phyloP scores from a whole-genome alignment of 306 rosid species.

The Ceratonia siliqua region DNA sequence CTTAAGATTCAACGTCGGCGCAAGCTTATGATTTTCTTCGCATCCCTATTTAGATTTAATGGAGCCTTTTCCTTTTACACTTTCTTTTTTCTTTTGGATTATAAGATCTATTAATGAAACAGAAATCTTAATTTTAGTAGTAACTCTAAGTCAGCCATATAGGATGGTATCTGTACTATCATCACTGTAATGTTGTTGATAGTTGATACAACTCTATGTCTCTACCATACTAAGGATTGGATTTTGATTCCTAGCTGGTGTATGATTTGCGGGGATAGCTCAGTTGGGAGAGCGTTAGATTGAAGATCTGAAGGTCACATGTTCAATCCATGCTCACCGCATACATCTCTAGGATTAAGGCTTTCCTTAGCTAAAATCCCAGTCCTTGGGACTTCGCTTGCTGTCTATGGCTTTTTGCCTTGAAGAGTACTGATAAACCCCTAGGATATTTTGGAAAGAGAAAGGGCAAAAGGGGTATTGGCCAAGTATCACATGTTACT shows the following conservation, averaged over 20 bases:
- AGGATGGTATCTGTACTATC: not conserved
- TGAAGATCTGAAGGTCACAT: conserved; percentile 50
- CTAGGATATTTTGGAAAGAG: no score
- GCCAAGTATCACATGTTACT: no score
- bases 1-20: conserved; percentile 33
- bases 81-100: not conserved
- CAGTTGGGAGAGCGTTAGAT: conserved; percentile 59
- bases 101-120: not conserved
- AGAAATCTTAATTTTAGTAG: not conserved
- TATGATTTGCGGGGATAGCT: conserved; percentile 53
- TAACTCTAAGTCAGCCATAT: not conserved
- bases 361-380: not conserved
- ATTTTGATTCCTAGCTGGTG: conserved; percentile 41
- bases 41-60: not conserved
- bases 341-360: conserved; percentile 33
- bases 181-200: not conserved
- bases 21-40: not conserved
- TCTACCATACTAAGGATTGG: not conserved
- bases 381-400: not conserved
- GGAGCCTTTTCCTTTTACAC: not conserved
- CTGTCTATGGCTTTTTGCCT: not conserved
- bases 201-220: not conserved
- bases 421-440: no score
- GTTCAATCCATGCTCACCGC: conserved; percentile 64
- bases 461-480: no score